Base-by-base conservation (phyloP, 148 eudicot genomes). In the Suaeda aralocaspica region DNA sequence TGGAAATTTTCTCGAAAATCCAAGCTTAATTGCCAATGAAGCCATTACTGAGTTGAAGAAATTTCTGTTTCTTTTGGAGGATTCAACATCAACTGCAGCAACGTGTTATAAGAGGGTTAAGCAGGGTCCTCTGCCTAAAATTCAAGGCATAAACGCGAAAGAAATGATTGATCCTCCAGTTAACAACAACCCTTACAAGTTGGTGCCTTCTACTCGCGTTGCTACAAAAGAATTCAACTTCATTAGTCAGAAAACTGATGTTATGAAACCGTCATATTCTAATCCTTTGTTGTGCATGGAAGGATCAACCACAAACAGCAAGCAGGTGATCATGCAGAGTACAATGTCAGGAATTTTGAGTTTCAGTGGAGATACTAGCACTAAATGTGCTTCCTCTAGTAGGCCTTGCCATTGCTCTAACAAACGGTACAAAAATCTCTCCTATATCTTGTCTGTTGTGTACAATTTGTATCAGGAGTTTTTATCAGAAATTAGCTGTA, bases 351-450 rank as follows among this genome's bases (percentile, higher is more conserved):
- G 81, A 33, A 36, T 78, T 62, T 63, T 78, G 77, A 78, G 77
- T 33, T 78, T 78, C 36, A 73, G 81, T 73, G 77, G 53, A 46
- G 72, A 78, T 73, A 65, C 66, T n/a, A 59, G 67, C 18, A 58
- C 71, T 10, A 71, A 66, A 44, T 76, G 79, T 77, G 72, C 68
- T 21, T 73, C 81, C 53, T 33, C 60, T 22, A 33, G 51, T 59
- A 78, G 57, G 60, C 58, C 81, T 5, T 91, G 97, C 80, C 95
- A 88, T 75, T 94, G 98, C 70, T 89, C 98, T 29, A 87, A 81
- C 81, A 83, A 82, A 67, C 81, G 96, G 98, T 91, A 63, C 48
- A 16, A 33, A n/a, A n/a, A n/a, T n/a, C n/a, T n/a, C n/a, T n/a
- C 9, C 11, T 4, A 0, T 3, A 21, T 51, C 18, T 10, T 29